Evolutionary conservation across 345 rosid species (phyloP).

Genomic region (Adansonia digitata): DNA sequence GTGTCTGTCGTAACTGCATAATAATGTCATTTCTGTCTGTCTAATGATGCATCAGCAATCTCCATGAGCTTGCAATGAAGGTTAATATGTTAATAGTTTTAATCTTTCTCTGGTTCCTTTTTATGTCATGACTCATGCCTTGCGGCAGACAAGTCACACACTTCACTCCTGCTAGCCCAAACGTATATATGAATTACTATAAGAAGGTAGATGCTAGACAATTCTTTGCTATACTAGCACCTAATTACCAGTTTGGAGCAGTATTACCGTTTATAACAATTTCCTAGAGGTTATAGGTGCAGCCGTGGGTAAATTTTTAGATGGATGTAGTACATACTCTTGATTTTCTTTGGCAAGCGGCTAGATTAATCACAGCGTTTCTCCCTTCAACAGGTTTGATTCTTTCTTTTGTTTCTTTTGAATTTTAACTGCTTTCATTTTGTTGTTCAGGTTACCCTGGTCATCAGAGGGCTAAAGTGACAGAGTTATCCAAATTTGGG

Average conservation of each 20-base stretch:
- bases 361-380: neutral
- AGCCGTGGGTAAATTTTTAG: neutral
- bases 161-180: neutral
- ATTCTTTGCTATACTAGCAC: neutral
- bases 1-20: neutral
- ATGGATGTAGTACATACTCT: neutral
- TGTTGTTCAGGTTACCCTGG: conserved; percentile 62
- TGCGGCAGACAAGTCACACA: neutral
- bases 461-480: conserved; percentile 70
- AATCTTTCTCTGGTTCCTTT: neutral
- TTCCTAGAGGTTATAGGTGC: neutral
- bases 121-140: neutral
- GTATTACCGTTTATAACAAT: neutral
- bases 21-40: neutral
- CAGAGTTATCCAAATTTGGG: conserved; percentile 84
- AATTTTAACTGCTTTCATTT: conserved; percentile 8
- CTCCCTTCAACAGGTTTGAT: neutral
- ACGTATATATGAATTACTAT: neutral
- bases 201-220: neutral
- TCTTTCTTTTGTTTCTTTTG: neutral
- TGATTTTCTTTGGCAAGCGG: neutral
- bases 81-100: neutral
- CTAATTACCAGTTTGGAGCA: neutral
- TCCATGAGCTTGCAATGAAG: neutral
- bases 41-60: neutral